These are phyloP conservation scores for Cordyceps pruinosa DNA, from an alignment of 2,329 filamentous ascomycete species.

Conservation along the genomic window DNA sequence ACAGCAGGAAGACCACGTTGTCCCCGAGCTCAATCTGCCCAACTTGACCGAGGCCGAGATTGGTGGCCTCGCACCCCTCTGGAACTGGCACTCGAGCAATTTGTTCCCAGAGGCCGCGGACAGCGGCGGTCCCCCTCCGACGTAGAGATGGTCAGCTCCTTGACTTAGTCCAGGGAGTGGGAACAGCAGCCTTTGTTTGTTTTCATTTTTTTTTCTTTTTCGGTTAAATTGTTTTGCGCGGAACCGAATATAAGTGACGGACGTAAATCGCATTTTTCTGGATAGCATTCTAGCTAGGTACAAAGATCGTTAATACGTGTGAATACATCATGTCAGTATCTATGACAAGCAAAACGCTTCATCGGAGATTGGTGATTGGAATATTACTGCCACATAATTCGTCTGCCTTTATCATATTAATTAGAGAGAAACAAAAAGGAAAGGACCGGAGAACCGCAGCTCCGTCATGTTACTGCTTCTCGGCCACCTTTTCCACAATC, in stretches of 20 bases:
- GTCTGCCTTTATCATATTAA: background rate
- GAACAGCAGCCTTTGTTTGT: too few relatives aligned
- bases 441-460: background rate
- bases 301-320: background rate
- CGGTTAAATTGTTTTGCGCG: too few relatives aligned
- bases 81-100: conserved; percentile 20
- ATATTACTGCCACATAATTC: background rate
- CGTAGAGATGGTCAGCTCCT: too few relatives aligned
- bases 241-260: too few relatives aligned
- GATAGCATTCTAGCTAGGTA: too few relatives aligned
- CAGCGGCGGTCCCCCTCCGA: background rate
- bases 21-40: conserved; percentile 16
- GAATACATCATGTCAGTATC: background rate
- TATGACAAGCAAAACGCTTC: background rate
- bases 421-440: background rate
- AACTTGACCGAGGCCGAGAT: conserved; percentile 19
- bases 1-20: conserved; percentile 4
- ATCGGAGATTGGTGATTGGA: background rate
- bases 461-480: background rate
- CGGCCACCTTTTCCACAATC: background rate
- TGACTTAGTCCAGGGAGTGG: too few relatives aligned
- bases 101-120: conserved; percentile 16
- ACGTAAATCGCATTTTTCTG: too few relatives aligned
- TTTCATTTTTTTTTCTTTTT: too few relatives aligned
- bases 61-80: conserved; percentile 19